Evolutionary conservation across 2,329 filamentous ascomycete genomes (phyloP).

Genomic region (Ophiocordyceps camponoti-floridani): DNA sequence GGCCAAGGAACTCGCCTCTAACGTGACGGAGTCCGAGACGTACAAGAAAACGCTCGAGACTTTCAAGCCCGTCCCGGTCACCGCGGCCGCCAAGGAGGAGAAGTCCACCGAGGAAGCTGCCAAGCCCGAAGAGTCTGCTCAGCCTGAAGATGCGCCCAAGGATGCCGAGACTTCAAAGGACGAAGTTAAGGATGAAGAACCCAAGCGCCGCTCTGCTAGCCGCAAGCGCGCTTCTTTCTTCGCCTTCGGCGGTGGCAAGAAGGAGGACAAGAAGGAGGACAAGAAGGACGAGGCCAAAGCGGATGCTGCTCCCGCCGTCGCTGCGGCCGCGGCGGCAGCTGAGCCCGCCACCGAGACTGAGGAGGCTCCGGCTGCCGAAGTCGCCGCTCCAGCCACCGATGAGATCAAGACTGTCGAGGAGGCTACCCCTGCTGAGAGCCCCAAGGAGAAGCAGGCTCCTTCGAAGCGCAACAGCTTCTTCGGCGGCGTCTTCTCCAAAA

Average conservation of each 20-base stretch:
- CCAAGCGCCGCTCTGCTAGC: slow-evolving; percentile 45
- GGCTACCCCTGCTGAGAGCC: slow-evolving; percentile 20
- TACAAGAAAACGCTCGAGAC: slow-evolving; percentile 80
- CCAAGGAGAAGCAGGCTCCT: slow-evolving; percentile 29
- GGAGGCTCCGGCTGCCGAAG: slow-evolving; percentile 15
- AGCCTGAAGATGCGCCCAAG: slow-evolving; percentile 16
- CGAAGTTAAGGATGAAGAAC: slow-evolving; percentile 36
- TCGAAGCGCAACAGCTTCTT: slow-evolving; percentile 41
- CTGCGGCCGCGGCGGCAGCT: slow-evolving; percentile 11
- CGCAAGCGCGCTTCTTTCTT: slow-evolving; percentile 51
- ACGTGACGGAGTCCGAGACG: slow-evolving; percentile 58
- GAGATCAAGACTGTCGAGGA: slow-evolving; percentile 9
- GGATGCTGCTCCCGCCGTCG: slow-evolving; percentile 12
- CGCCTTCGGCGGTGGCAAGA: slow-evolving; percentile 32
- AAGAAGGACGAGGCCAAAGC: slow-evolving; percentile 14
- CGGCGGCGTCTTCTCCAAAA: slow-evolving; percentile 29
- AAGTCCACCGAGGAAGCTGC: slow-evolving; percentile 12
- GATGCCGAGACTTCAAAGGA: slow-evolving; percentile 19
- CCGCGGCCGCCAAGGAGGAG: slow-evolving; percentile 10
- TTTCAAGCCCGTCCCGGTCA: slow-evolving; percentile 28
- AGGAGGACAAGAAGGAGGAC: slow-evolving; percentile 14
- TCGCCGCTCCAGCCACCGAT: slow-evolving; percentile 8
- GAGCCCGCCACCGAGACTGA: slow-evolving; percentile 20
- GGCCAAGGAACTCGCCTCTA: slow-evolving; percentile 63
- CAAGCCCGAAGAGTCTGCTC: slow-evolving; percentile 17